Evolutionary conservation across 495 filamentous ascomycete species (phyloP).

Genomic region (Trichoderma reesei): DNA sequence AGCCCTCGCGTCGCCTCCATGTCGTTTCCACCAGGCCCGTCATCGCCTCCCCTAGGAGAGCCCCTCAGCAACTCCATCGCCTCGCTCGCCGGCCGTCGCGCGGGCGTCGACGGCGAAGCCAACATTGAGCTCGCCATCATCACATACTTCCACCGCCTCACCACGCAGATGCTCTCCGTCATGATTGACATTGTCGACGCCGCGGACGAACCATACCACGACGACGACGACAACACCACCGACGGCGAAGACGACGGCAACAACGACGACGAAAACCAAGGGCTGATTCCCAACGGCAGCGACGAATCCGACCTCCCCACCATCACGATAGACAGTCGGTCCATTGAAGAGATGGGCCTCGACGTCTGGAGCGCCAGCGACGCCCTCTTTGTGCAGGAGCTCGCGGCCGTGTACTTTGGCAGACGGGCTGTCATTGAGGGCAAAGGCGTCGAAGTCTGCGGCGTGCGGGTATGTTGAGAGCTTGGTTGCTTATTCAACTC

Average conservation of each 20-base stretch:
- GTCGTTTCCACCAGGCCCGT: constrained; percentile 20
- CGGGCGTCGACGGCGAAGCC: constrained; percentile 24
- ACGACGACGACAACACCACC: constrained; percentile 36
- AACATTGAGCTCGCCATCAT: constrained; percentile 64
- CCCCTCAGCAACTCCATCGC: constrained; percentile 26
- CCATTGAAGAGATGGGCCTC: constrained; percentile 70
- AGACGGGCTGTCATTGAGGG: constrained; percentile 58
- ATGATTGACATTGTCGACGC: constrained; percentile 60
- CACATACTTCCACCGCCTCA: constrained; percentile 85
- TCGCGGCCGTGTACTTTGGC: constrained; percentile 62
- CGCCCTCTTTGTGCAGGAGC: constrained; percentile 58
- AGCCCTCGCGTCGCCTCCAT: constrained; percentile 12
- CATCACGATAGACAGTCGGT: constrained; percentile 54
- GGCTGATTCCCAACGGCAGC: constrained; percentile 21
- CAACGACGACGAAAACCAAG: constrained; percentile 17
- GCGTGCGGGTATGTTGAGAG: constrained; percentile 61
- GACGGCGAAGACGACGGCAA: constrained; percentile 29
- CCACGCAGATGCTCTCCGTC: constrained; percentile 56
- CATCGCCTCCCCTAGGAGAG: constrained; percentile 19
- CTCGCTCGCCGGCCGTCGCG: constrained; percentile 24
- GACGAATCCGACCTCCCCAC: constrained; percentile 27
- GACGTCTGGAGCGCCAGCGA: constrained; percentile 80
- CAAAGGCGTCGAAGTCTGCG: constrained; percentile 69
- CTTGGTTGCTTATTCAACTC: background rate
- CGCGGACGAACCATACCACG: constrained; percentile 41